Conservation (phyloP, 2,329 filamentous ascomycete species). For the Ophiostoma himal-ulmi region DNA sequence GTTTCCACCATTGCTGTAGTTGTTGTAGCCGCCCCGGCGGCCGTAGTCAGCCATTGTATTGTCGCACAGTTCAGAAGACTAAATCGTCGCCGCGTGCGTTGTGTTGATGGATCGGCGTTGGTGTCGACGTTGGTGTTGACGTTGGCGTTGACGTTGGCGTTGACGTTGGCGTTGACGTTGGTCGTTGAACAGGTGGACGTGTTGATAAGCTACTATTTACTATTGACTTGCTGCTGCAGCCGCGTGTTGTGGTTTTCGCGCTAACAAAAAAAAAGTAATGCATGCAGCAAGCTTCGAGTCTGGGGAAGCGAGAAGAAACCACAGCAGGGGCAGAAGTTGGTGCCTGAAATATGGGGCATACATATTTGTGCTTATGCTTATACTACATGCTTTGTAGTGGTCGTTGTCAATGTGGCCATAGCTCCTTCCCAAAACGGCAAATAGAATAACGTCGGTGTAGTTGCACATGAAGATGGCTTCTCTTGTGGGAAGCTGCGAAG, state of each 20-base stretch:
- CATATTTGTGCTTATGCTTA: background rate
- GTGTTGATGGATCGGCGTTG: background rate
- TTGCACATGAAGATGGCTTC: background rate
- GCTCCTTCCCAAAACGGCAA: background rate
- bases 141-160: background rate
- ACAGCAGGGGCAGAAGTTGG: background rate
- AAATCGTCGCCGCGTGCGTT: background rate
- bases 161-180: background rate
- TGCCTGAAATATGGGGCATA: conserved; percentile 17
- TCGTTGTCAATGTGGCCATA: background rate
- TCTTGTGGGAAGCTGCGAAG: too few species aligned
- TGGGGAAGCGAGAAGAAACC: background rate
- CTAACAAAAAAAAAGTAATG: conserved; percentile 17
- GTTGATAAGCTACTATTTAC: background rate
- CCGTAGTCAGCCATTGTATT: conserved; percentile 52
- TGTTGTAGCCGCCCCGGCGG: conserved; percentile 45
- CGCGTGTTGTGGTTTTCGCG: conserved; percentile 10
- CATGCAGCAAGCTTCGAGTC: conserved; percentile 9
- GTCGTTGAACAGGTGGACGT: background rate
- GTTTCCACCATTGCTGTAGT: conserved; percentile 24
- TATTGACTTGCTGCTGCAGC: background rate
- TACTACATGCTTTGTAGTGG: background rate
- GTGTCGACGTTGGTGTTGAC: background rate
- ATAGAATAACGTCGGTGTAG: background rate
- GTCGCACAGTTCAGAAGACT: background rate